A percentile compares a stretch with the other conserved stretches of the same genome.
phyloP scores from a whole-genome alignment of 345 rosid genomes.

The Euclidium syriacum region DNA sequence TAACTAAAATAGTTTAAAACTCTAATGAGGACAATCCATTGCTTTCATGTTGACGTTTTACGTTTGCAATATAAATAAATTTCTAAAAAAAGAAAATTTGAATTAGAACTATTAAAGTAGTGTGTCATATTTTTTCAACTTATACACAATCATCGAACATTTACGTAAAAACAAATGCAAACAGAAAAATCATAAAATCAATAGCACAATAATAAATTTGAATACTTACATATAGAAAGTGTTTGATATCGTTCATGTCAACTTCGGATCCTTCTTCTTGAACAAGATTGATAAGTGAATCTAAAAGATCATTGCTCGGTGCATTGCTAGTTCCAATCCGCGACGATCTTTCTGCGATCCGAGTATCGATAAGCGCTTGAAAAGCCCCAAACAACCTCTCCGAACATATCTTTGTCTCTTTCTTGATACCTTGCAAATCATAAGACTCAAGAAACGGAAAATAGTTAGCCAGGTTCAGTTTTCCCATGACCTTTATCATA shows the following conservation, averaged over 20 bases:
- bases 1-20: too few species aligned
- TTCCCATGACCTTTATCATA: conserved; percentile 35
- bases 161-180: not conserved
- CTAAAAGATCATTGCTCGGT: conserved; percentile 29
- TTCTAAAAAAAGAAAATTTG: too few species aligned
- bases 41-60: too few species aligned
- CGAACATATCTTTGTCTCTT: conserved; percentile 8
- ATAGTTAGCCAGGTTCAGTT: conserved; percentile 42
- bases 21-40: too few species aligned
- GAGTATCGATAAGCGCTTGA: conserved; percentile 26
- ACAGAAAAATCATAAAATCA: too few species aligned
- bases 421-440: conserved; percentile 40
- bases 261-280: conserved; percentile 16
- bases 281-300: conserved; percentile 25
- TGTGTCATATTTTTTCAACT: too few species aligned
- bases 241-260: conserved; percentile 18
- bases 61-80: too few species aligned
- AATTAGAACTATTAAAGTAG: too few species aligned
- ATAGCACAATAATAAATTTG: not conserved
- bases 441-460: conserved; percentile 36
- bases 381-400: conserved; percentile 21
- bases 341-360: conserved; percentile 11
- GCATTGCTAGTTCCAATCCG: not conserved
- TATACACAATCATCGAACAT: too few species aligned
- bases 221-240: conserved; percentile 30